Conservation (phyloP, 2,329 filamentous ascomycete species). For the Exophiala alcalophila region DNA sequence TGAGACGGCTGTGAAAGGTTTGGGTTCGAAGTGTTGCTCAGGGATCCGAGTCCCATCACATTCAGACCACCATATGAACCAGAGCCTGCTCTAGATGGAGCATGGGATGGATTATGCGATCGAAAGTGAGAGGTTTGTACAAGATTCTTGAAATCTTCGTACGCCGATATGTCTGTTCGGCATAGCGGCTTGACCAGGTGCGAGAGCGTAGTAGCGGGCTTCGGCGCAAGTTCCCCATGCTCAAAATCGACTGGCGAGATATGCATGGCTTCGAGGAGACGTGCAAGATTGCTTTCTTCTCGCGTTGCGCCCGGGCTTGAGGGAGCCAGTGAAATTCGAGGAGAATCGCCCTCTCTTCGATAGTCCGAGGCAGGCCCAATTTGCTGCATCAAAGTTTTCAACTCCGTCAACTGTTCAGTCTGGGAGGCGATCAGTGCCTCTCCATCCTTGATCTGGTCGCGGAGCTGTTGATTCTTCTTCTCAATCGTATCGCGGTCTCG, state of each 20-base stretch:
- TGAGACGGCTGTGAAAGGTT: slow-evolving; percentile 59
- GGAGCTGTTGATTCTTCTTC: slow-evolving; percentile 83
- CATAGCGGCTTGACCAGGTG: slow-evolving; percentile 81
- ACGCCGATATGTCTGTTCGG: slow-evolving; percentile 75
- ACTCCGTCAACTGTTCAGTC: slow-evolving; percentile 85
- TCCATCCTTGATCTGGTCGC: slow-evolving; percentile 78
- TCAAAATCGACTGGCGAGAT: slow-evolving; percentile 49
- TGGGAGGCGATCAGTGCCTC: slow-evolving; percentile 82
- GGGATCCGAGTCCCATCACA: slow-evolving; percentile 52
- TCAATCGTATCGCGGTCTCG: slow-evolving; percentile 77
- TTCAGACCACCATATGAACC: slow-evolving; percentile 66
- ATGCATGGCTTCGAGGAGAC: slow-evolving; percentile 60
- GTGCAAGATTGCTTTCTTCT: slow-evolving; percentile 54
- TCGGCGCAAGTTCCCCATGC: slow-evolving; percentile 55
- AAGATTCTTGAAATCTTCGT: slow-evolving; percentile 79
- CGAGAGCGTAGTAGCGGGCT: slow-evolving; percentile 69
- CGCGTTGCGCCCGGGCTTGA: slow-evolving; percentile 68
- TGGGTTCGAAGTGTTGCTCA: slow-evolving; percentile 38
- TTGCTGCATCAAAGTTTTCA: slow-evolving; percentile 89
- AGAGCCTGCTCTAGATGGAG: slow-evolving; percentile 65
- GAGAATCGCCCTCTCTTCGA: slow-evolving; percentile 64
- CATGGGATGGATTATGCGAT: slow-evolving; percentile 30
- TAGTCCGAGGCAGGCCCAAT: slow-evolving; percentile 61
- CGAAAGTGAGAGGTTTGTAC: slow-evolving; percentile 59
- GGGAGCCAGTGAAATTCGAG: slow-evolving; percentile 66